phyloP scores from a whole-genome alignment of 2,329 filamentous ascomycete species.

The Delphinella strobiligena region DNA sequence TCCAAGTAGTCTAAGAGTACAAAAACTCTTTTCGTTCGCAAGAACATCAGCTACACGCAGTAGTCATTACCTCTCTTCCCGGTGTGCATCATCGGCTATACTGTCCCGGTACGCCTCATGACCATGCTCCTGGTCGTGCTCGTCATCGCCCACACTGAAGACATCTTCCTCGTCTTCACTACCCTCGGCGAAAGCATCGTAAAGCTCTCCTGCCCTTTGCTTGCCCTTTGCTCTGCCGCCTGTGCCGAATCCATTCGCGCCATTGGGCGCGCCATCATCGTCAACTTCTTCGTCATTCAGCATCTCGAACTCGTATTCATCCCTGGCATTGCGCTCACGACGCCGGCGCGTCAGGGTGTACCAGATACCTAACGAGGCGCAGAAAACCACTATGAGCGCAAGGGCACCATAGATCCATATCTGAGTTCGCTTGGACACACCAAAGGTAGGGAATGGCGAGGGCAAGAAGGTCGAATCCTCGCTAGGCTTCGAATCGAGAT shows the following conservation, averaged over 20 bases:
- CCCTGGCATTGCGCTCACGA: slow-evolving; percentile 55
- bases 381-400: slow-evolving; percentile 76
- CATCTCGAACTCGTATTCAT: slow-evolving; percentile 90
- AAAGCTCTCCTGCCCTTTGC: slow-evolving; percentile 72
- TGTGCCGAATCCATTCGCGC: slow-evolving; percentile 19
- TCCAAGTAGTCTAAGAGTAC: no score
- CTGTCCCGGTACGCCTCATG: slow-evolving; percentile 12
- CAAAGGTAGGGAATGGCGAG: slow-evolving; percentile 81
- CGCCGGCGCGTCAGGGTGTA: slow-evolving; percentile 60
- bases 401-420: slow-evolving; percentile 88
- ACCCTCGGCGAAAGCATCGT: slow-evolving; percentile 93
- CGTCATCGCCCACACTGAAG: slow-evolving; percentile 23
- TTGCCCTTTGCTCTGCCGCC: slow-evolving; percentile 31
- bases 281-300: slow-evolving; percentile 64
- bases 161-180: slow-evolving; percentile 57
- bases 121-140: slow-evolving; percentile 22
- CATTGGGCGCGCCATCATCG: slow-evolving; percentile 32
- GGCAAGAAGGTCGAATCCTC: slow-evolving; percentile 53
- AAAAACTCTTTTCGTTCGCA: no score
- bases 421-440: slow-evolving; percentile 74
- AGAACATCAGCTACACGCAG: no score
- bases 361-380: slow-evolving; percentile 66
- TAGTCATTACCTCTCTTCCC: no score
- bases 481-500: slow-evolving; percentile 10
- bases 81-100: no score